Evolutionary conservation across 495 filamentous ascomycete genomes (phyloP), one percentile per base, ranked within the genome.

Genomic region (Penicillium malachiteum): DNA sequence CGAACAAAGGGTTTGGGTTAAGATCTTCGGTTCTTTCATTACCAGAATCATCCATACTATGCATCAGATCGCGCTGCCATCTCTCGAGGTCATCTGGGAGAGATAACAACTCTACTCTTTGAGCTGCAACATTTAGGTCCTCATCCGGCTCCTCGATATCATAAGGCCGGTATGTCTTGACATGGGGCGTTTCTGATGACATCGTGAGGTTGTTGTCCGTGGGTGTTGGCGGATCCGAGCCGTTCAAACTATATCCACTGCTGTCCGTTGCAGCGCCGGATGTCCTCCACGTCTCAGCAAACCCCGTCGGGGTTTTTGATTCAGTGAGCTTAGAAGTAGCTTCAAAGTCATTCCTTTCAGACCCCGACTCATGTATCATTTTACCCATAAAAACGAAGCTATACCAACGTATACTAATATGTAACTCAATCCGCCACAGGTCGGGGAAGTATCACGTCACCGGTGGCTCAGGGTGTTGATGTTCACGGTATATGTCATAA

Each of bases 71-170:
- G 9, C 64, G 59, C 60, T 75, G 71, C 69, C 68, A 69, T 10
- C 51, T 48, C 45, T 69, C 66, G 11, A 64, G 58, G 41, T 14
- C 40, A 48, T 60, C 62, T 10, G 62, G 66, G 3, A 64, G 53
- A 16, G 54, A 55, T 41, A 32, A 60, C 55, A 57, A 31, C 13
- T 45, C 40, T 18, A 48, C 51, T 11, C 35, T 52, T 26, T 35
- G 44, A 33, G 56, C 34, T 41, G 37, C 39, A 26, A 54, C 42
- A 10, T 50, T 51, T 0, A 48, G 44, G 3, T 76, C 71, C 30
- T 78, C 71, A 6, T 71, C 72, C 1, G 76, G 76, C 49, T 78
- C 76, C 50, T 78, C 76, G 18, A 77, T 68, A 13, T 62, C 74
- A 60, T 77, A 77, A 33, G 76, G 76, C n/a, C 56, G 59, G 16